phyloP scores from a whole-genome alignment of 163 green algal species.

The Coccomyxa subellipsoidea region DNA sequence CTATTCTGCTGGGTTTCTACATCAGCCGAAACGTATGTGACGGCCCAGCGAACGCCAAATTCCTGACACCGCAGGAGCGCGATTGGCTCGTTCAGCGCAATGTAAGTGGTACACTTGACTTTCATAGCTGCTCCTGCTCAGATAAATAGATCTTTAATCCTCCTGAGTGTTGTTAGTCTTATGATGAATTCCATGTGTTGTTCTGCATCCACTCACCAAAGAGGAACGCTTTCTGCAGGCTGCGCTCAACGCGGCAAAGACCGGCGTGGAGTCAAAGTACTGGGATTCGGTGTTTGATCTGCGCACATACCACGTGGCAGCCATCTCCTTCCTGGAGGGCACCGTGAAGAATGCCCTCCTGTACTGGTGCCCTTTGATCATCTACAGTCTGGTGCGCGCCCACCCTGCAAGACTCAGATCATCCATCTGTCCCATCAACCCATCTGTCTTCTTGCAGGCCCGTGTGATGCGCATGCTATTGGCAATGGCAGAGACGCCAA shows the following conservation, averaged over 20 bases:
- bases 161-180: too few relatives aligned
- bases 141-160: too few relatives aligned
- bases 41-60: slow-evolving; percentile 31
- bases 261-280: background rate
- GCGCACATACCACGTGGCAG: slow-evolving; percentile 29
- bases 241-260: background rate
- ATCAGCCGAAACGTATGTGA: slow-evolving; percentile 27
- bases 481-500: too few relatives aligned
- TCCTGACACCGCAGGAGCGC: slow-evolving; percentile 34
- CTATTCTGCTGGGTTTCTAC: slow-evolving; percentile 34
- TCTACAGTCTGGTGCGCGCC: slow-evolving; percentile 17
- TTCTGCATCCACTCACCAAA: too few relatives aligned
- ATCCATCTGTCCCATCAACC: background rate
- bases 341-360: slow-evolving; percentile 33
- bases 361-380: slow-evolving; percentile 40
- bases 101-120: background rate
- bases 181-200: too few relatives aligned
- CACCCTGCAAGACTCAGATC: background rate
- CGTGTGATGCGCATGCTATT: background rate
- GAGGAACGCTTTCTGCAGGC: background rate
- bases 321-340: slow-evolving; percentile 31
- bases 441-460: background rate
- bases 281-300: slow-evolving; percentile 15
- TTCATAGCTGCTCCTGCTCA: background rate
- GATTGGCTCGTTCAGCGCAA: slow-evolving; percentile 20